Conservation (phyloP, 352 stramenopile genomes). For the Plasmopara viticola region DNA sequence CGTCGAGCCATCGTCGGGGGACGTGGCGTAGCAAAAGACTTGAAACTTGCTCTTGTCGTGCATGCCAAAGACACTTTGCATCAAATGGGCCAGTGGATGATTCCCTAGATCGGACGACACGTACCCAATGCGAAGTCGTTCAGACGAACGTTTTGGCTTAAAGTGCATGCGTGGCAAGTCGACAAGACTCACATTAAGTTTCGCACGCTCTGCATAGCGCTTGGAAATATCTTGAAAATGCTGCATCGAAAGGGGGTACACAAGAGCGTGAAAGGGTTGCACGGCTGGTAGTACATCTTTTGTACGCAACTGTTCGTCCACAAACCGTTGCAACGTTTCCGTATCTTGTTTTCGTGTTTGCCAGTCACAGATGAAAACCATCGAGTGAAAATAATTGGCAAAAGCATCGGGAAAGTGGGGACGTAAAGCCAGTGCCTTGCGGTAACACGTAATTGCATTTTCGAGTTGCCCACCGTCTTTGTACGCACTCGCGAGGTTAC, state of each 20-base stretch:
- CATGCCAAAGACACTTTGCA: slow-evolving; percentile 88
- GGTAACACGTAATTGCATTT: slow-evolving; percentile 91
- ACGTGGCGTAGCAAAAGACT: slow-evolving; percentile 88
- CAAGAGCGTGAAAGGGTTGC: slow-evolving; percentile 90
- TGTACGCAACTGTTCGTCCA: slow-evolving; percentile 53
- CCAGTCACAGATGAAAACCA: slow-evolving; percentile 93
- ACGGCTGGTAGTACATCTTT: slow-evolving; percentile 75
- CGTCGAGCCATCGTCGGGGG: slow-evolving; percentile 63
- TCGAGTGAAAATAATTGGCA: slow-evolving; percentile 89
- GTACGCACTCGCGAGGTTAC: slow-evolving; percentile 89
- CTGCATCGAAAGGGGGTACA: slow-evolving; percentile 84
- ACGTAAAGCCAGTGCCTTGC: slow-evolving; percentile 85
- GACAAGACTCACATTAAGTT: slow-evolving; percentile 83
- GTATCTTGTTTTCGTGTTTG: slow-evolving; percentile 73
- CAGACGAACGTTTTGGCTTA: slow-evolving; percentile 51
- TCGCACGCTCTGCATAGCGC: slow-evolving; percentile 76
- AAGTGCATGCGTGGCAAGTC: slow-evolving; percentile 70
- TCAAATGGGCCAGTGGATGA: slow-evolving; percentile 88
- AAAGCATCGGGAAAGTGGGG: slow-evolving; percentile 90
- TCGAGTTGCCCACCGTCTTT: slow-evolving; percentile 86
- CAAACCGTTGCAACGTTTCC: slow-evolving; percentile 48
- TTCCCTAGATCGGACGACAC: slow-evolving; percentile 90
- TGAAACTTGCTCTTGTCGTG: slow-evolving; percentile 85
- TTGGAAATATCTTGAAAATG: slow-evolving; percentile 69
- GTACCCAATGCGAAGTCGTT: slow-evolving; percentile 84